Evolutionary conservation across 768 basidiomycete species (phyloP).

Genomic region (Nidularia sp.): DNA sequence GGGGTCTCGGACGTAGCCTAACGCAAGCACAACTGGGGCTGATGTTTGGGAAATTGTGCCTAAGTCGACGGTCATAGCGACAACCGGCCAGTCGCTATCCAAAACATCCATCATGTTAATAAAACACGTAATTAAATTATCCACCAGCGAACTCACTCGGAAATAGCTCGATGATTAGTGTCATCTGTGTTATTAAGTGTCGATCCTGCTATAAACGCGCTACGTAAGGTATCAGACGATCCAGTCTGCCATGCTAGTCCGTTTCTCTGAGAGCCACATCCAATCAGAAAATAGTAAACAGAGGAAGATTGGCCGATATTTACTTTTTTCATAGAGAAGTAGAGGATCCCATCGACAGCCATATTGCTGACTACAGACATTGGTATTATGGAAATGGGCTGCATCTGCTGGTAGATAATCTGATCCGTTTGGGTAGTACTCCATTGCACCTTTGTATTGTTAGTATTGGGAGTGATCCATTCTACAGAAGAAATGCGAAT

Average conservation of each 20-base stretch:
- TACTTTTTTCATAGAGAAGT: conserved; percentile 39
- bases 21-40: conserved; percentile 25
- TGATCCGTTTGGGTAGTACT: conserved; percentile 25
- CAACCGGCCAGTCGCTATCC: conserved; percentile 35
- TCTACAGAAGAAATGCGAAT: neutral
- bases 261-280: conserved; percentile 4
- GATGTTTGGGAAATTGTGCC: conserved; percentile 28
- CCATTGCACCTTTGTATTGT: conserved; percentile 37
- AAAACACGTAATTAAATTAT: too few species aligned
- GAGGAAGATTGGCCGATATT: neutral
- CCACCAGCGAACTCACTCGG: neutral
- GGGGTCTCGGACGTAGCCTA: conserved; percentile 35
- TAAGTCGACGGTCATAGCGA: conserved; percentile 44
- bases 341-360: conserved; percentile 45
- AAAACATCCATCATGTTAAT: too few species aligned
- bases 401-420: conserved; percentile 39
- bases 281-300: neutral
- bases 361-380: conserved; percentile 40
- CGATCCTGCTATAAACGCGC: conserved; percentile 35
- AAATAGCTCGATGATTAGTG: conserved; percentile 34
- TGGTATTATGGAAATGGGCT: conserved; percentile 22
- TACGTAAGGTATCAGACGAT: conserved; percentile 28
- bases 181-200: conserved; percentile 33
- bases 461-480: neutral
- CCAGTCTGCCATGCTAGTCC: conserved; percentile 41